These are phyloP conservation scores for Handroanthus guayacan DNA, from an alignment of 257 asterid genomes.

Conservation along the genomic window DNA sequence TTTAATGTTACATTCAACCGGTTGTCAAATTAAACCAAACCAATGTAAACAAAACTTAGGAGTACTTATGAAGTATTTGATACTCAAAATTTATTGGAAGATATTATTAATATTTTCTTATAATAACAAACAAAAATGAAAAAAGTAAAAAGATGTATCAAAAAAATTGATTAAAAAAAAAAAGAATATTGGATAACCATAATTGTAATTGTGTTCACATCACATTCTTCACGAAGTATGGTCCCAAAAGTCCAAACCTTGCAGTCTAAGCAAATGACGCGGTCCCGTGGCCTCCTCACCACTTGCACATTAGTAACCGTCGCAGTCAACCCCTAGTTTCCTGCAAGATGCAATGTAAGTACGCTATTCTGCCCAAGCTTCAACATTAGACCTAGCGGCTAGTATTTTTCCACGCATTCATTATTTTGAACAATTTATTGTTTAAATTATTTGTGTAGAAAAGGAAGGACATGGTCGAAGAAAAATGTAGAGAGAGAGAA, in stretches of 20 bases:
- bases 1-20: no score
- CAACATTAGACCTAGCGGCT: neutral
- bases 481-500: no score
- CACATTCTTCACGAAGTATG: neutral
- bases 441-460: no score
- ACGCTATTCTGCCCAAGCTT: no score
- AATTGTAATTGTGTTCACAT: neutral
- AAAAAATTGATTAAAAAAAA: neutral
- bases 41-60: no score
- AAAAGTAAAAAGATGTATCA: neutral
- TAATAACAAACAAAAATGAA: neutral
- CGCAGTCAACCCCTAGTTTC: slow-evolving; percentile 18
- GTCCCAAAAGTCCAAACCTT: slow-evolving; percentile 19
- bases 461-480: no score
- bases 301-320: slow-evolving; percentile 26
- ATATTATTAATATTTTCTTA: no score
- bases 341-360: neutral
- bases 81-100: no score
- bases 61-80: no score
- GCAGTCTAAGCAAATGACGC: slow-evolving; percentile 28
- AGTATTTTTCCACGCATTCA: neutral
- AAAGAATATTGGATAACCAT: neutral
- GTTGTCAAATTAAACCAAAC: no score
- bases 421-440: no score
- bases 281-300: slow-evolving; percentile 6